Base-by-base conservation (phyloP, 805 yeast genomes). In the Saturnispora sekii region DNA sequence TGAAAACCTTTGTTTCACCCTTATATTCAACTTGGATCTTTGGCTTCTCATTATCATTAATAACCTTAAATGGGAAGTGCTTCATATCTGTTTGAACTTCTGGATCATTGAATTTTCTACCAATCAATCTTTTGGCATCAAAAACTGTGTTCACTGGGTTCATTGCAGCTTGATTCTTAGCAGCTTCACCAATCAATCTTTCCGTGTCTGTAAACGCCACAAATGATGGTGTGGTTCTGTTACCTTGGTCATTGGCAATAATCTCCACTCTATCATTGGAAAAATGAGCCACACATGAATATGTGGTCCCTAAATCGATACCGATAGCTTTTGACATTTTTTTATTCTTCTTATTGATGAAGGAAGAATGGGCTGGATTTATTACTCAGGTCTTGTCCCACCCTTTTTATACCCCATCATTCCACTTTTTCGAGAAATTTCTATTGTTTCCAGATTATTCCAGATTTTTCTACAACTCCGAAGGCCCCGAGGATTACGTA, bases 171-270 rank as follows among this genome's bases (percentile, higher is more conserved):
- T 88, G 96, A 70, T 88, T 88, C 80, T 88, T 88, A 54, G 96
- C 96, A 52, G 96, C 90, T 66, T 86, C 96, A 72, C 96, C 96
- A 61, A 87, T 84, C 59, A 87, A 74, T 70, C 96, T 80, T 73
- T 88, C 97, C 45, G 84, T 77, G 57, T 84, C 93, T 40, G 95
- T 85, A 74, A 88, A 88, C 37, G 96, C 96, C 45, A 89, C 97
- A 64, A 84, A 89, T 21, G 96, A 89, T 46, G 97, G 96, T 43
- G 97, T 89, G 45, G 89, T 88, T 75, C 97, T 84, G 79, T 89
- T 88, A 79, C 97, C 97, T 73, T 89, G 97, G 69, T 89, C 97
- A 66, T 89, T 89, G 60, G 97, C 95, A 63, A 88, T 85, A 67
- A 88, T 88, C 68, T 88, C 97, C 45, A 89, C 97, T 63, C 84